Base-by-base conservation (phyloP, 208 protist genomes). In the Leishmania amazonensis region DNA sequence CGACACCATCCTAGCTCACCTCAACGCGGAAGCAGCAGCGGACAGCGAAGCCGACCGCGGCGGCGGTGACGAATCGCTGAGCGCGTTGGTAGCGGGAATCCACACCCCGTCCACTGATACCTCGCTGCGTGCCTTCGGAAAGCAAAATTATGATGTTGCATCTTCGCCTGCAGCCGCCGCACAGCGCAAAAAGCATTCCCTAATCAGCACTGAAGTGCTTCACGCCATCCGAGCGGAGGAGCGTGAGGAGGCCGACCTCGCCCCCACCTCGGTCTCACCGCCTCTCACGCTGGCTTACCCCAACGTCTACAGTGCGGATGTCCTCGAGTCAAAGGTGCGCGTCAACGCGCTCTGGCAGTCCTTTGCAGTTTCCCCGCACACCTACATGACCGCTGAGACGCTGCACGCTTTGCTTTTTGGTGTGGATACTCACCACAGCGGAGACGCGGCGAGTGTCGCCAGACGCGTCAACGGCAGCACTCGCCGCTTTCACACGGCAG, bases 311-410 rank as follows among this genome's bases (percentile, higher is more conserved):
- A 87, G 85, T 51, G 85, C 81, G 17, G 85, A 91, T 60, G 93
- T 87, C 53, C 79, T 82, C 24, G 51, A 83, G 6, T 86, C 87
- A 57, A 87, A 90, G 79, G 79, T 86, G 38, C 87, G 88, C 51
- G 89, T 96, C 45, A 79, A 71, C 35, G 74, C 88, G 6, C 72
- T 90, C 54, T 91, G 94, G 83, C 70, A 83, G 54, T 75, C 90
- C 35, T 88, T 96, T 13, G 79, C 83, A 8, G 90, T 95, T 75
- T 62, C 74, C 28, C 84, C 88, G 24, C 67, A 85, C 15, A 94
- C 88, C 6, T 93, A 93, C 87, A 70, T 89, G 40, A 95, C 86
- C 5, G 81, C 91, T 1, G 89, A 94, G 74, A 93, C 90, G 31
- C 88, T 97, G 19, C 79, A 88, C 79, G 38, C 78, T 2, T 72